These are phyloP conservation scores for Daldinia grandis DNA, from an alignment of 495 filamentous ascomycete species.

Conservation along the genomic window DNA sequence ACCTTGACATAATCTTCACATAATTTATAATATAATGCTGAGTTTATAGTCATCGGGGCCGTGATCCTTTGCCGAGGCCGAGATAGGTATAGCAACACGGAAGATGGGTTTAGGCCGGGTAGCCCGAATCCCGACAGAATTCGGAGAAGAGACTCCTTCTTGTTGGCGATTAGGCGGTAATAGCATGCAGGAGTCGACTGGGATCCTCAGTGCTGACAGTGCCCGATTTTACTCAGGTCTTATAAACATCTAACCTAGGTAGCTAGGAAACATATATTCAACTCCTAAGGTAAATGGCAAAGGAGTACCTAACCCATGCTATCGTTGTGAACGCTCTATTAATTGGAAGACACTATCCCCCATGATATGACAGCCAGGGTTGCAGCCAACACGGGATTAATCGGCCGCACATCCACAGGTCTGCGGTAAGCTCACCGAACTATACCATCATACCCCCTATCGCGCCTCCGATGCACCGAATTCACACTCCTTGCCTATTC, in stretches of 20 bases:
- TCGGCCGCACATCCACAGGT: not conserved
- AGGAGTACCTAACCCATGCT: not conserved
- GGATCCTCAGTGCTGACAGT: not conserved
- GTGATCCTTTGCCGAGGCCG: not conserved
- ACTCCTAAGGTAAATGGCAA: not conserved
- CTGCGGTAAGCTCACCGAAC: not conserved
- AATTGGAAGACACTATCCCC: not conserved
- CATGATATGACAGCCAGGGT: not conserved
- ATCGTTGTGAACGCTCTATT: not conserved
- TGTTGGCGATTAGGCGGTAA: not conserved
- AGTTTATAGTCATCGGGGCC: not conserved
- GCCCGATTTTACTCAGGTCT: not conserved
- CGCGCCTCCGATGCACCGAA: not conserved
- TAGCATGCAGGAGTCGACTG: not conserved
- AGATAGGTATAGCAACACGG: not conserved
- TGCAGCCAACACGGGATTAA: not conserved
- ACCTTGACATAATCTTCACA: not conserved
- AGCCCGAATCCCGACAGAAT: not conserved
- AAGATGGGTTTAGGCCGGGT: not conserved
- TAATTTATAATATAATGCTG: not conserved
- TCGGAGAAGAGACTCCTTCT: not conserved
- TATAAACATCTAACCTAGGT: not conserved
- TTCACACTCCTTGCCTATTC: not conserved
- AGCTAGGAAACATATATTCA: not conserved
- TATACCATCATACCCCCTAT: not conserved